Base-by-base conservation (phyloP, 139 green algal species). In the Micromonas pusilla region DNA sequence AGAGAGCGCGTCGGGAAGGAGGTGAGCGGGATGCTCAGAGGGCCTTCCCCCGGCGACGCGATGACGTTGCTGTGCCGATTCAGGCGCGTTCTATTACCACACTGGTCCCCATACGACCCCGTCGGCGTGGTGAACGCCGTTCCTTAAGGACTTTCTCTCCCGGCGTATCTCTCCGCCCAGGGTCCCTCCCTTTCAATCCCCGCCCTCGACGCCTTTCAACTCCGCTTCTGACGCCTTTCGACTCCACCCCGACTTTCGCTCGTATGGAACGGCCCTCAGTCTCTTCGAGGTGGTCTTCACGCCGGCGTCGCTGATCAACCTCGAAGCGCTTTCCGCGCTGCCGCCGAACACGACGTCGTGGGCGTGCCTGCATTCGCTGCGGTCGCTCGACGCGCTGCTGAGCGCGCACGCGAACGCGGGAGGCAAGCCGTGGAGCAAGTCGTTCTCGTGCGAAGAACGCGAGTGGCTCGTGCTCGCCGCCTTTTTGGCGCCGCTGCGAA, bases 1-100 rank as follows among this genome's bases (percentile, higher is more conserved):
- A 71, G 84, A 23, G 84, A 88, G 72, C 68, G 84, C 6, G 45
- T 86, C 33, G 84, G 84, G 2, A 76, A 81, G 39, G 84, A 88
- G 72, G 71, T 86, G 39, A n/a, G 53, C 30, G 79, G 78, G 28
- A 83, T 83, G 72, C 37, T 83, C 53, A 66, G 77, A 28, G 78
- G 82, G 2, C 62, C 77, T 1, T 45, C 28, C 52, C 78, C 79
- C 2, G 60, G 53, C 33, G 32, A 71, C 19, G 64, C 78, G 23
- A 31, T 79, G 5, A 21, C 52, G 38, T 32, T 72, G 38, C 65
- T 82, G 68, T 9, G 39, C 34, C 4, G 52, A 38, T 57, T 83
- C 1, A 60, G n/a, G n/a, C n/a, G n/a, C n/a, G n/a, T n/a, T n/a
- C n/a, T n/a, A n/a, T n/a, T n/a, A n/a, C n/a, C n/a, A n/a, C n/a